These are phyloP conservation scores for Entophlyctis luteolus DNA, from an alignment of 192 early-diverging fungal genomes.

Conservation along the genomic window DNA sequence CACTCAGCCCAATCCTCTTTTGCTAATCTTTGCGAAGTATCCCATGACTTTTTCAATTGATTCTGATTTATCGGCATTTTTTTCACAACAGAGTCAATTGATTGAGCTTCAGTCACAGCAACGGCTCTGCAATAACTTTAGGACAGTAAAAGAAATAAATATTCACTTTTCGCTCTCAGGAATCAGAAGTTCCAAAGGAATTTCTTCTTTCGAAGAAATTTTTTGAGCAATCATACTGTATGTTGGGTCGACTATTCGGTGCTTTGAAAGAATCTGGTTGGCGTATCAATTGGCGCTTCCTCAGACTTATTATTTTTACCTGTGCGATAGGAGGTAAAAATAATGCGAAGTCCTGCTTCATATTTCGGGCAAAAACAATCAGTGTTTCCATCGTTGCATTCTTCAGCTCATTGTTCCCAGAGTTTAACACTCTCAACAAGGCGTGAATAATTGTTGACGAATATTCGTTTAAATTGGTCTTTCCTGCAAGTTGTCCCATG, in stretches of 20 bases:
- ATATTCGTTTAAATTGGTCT: slow-evolving; percentile 78
- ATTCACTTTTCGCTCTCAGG: slow-evolving; percentile 41
- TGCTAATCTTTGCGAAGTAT: slow-evolving; percentile 77
- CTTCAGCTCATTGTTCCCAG: slow-evolving; percentile 49
- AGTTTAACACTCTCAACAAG: slow-evolving; percentile 67
- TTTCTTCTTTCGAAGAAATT: slow-evolving; percentile 69
- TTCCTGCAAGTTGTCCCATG: slow-evolving; percentile 67
- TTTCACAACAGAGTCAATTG: slow-evolving; percentile 47
- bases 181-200: slow-evolving; percentile 63
- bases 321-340: slow-evolving; percentile 86
- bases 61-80: slow-evolving; percentile 83
- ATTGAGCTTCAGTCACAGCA: slow-evolving; percentile 29
- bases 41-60: slow-evolving; percentile 81
- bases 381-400: slow-evolving; percentile 74
- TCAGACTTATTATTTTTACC: no score
- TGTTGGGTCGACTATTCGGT: slow-evolving; percentile 62
- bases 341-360: slow-evolving; percentile 78
- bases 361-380: slow-evolving; percentile 74
- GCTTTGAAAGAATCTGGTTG: slow-evolving; percentile 53
- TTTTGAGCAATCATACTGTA: slow-evolving; percentile 77
- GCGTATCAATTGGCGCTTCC: no score
- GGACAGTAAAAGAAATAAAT: slow-evolving; percentile 7
- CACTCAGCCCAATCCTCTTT: slow-evolving; percentile 95
- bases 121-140: slow-evolving; percentile 27
- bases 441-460: slow-evolving; percentile 84